A percentile compares a stretch with the other conserved stretches of the same genome.
Conservation (phyloP, 2,329 filamentous ascomycete genomes). For the Sporothrix brasiliensis region DNA sequence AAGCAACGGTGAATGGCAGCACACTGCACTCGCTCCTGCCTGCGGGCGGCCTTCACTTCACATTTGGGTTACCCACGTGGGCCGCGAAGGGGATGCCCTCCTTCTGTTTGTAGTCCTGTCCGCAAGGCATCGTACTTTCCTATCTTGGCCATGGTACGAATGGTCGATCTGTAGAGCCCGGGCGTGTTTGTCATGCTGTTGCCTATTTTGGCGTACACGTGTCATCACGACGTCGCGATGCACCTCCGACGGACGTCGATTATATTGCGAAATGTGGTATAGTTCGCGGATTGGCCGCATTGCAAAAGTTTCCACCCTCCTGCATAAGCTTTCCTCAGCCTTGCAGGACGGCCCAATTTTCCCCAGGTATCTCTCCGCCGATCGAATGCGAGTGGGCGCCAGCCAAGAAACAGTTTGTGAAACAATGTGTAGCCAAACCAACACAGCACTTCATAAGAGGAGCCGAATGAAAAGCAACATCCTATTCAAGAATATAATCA, state of each 20-base stretch:
- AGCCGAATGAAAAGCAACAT: background rate
- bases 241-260: background rate
- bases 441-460: background rate
- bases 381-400: background rate
- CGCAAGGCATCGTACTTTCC: background rate
- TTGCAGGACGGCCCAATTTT: background rate
- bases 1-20: background rate
- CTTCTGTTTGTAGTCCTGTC: background rate
- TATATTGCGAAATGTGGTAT: background rate
- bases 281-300: background rate
- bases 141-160: background rate
- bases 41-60: background rate
- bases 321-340: constrained; percentile 21
- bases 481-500: background rate
- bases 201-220: constrained; percentile 3
- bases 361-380: background rate
- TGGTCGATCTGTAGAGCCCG: background rate
- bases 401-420: background rate
- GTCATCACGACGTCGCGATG: background rate
- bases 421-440: background rate
- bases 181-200: background rate
- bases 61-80: background rate
- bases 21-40: background rate
- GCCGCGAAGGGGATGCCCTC: background rate
- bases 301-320: constrained; percentile 20